phyloP scores from a whole-genome alignment of 106 monocot genomes.

The Dactylorhiza incarnata region DNA sequence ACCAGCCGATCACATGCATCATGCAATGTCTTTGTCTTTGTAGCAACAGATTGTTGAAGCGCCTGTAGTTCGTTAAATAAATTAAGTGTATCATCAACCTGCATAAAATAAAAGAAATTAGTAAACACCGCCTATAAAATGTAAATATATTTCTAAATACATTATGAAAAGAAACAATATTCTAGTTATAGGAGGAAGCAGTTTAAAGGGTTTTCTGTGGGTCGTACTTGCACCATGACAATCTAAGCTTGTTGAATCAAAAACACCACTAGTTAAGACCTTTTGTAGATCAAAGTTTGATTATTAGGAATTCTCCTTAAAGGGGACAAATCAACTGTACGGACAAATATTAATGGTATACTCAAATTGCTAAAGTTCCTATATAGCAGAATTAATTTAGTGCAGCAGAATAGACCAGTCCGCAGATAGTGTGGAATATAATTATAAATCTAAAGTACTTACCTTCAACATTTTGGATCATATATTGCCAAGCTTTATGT shows the following conservation, averaged over 20 bases:
- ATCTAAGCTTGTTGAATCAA: not conserved
- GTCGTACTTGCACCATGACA: not conserved
- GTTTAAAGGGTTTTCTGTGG: not conserved
- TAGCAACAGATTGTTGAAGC: conserved; percentile 73
- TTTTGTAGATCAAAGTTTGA: not conserved
- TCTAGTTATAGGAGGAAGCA: not conserved
- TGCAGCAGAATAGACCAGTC: not conserved
- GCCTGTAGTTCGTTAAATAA: conserved; percentile 82
- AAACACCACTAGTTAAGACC: not conserved
- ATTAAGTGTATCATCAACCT: conserved; percentile 93
- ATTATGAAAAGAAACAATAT: not conserved
- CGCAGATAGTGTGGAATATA: not conserved
- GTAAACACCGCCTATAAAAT: not conserved
- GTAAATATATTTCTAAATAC: not conserved
- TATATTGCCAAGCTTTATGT: no score
- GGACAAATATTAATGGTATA: not conserved
- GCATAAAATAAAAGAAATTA: conserved; percentile 5
- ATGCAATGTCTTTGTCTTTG: conserved; percentile 87
- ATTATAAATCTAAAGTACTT: no score
- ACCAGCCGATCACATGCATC: conserved; percentile 93
- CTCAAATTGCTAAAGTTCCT: not conserved
- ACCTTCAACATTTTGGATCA: no score
- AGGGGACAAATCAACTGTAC: not conserved
- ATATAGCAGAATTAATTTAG: not conserved
- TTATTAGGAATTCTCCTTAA: not conserved